Base-by-base conservation (phyloP, 495 filamentous ascomycete genomes). In the Hypoxylon fragiforme region DNA sequence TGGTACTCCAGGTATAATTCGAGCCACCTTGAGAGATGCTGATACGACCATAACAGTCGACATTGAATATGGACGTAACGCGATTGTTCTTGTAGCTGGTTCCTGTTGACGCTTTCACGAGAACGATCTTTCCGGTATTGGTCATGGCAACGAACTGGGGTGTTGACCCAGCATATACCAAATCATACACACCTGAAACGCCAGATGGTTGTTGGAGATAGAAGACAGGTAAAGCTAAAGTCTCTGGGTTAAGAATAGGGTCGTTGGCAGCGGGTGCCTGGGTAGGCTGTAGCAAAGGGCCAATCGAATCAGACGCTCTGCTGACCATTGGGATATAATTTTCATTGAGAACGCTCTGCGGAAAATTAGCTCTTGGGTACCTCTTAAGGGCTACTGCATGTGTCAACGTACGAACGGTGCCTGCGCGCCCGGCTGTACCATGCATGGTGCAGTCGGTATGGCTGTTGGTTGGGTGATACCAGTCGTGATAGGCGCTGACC, bases 301-400 rank as follows among this genome's bases (percentile, higher is more conserved):
- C 42, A 13, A 45, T 45, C 14, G 42, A 45, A 30, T 15, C 22
- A 1, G 16, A 37, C 13, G 41, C 35, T 11, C 42, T 18, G 28
- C 42, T 45, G 42, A 45, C 42, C 42, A 45, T 45, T 6, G 42
- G 42, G n/a, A 45, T 45, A 30, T 20, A 45, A n/a, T 45, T 45
- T 13, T 45, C 42, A 21, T 45, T 45, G 15, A 45, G 42, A 21
- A 45, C 42, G 42, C 42, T 45, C 42, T 44, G 28, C 18, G 13
- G 9, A 11, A 39, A 11, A 9, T 39, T 39, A 39, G 36, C 16
- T 12, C 21, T 21, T 6, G 18, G 15, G 13, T 3, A 18, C 11
- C 13, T 37, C 35, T 18, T 4, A 37, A 5, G 15, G 19, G 13
- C 3, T 5, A 20, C 8, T 34, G n/a, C 31, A 34, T n/a, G 31